Evolutionary conservation across 169 alveolate species (phyloP).

Genomic region (Cryptosporidium xiaoi): DNA sequence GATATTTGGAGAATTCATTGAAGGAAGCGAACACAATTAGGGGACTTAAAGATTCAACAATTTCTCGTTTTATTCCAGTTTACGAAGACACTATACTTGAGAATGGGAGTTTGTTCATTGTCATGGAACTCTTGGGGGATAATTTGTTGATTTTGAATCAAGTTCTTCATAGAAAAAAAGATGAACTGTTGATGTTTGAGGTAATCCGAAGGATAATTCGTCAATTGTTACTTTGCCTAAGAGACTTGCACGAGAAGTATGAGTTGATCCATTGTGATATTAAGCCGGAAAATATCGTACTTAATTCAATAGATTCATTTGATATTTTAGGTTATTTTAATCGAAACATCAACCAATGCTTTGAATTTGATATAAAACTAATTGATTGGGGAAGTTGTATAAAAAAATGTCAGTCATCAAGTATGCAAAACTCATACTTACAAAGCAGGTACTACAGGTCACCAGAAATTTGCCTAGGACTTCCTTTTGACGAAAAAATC

Average conservation of each 20-base stretch:
- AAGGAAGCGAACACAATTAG: constrained; percentile 35
- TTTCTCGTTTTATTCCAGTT: constrained; percentile 21
- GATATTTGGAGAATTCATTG: constrained; percentile 9
- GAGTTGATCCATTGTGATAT: constrained; percentile 93
- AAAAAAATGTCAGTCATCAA: constrained; percentile 19
- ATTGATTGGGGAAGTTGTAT: constrained; percentile 70
- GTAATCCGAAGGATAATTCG: constrained; percentile 43
- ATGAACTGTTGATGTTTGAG: background rate
- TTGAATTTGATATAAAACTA: constrained; percentile 21
- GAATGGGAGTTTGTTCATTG: background rate
- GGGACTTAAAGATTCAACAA: background rate
- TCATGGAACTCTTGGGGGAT: constrained; percentile 36
- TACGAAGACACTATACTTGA: constrained; percentile 9
- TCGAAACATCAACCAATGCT: background rate
- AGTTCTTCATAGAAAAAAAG: background rate
- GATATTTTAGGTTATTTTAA: constrained; percentile 33
- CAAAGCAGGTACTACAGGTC: constrained; percentile 86
- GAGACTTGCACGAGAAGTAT: constrained; percentile 64
- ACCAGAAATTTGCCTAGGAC: constrained; percentile 73
- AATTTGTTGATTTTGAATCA: constrained; percentile 7
- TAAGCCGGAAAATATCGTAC: constrained; percentile 94
- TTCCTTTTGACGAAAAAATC: constrained; percentile 50
- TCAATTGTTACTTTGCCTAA: constrained; percentile 45
- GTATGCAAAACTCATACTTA: constrained; percentile 83
- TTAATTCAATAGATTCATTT: constrained; percentile 77